Conservation (phyloP, 768 basidiomycete species). For the Clitopilus passeckerianus region DNA sequence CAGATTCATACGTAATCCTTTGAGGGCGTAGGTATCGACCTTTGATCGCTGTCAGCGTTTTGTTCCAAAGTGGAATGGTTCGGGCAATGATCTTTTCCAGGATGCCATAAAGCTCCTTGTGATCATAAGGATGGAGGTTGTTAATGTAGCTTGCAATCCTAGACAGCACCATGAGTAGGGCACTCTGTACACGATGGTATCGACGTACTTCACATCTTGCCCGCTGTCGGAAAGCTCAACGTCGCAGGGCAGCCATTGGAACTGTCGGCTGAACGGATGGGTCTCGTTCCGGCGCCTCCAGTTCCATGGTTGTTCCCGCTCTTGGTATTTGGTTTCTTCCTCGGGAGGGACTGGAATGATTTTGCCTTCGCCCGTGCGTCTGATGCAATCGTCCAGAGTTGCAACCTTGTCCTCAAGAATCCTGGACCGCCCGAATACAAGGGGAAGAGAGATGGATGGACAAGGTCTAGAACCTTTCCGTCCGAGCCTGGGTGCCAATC, state of each 20-base stretch:
- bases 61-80: slow-evolving; percentile 26
- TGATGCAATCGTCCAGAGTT: slow-evolving; percentile 9
- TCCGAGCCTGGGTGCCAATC: slow-evolving; percentile 40
- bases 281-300: background rate
- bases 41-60: slow-evolving; percentile 15
- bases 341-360: slow-evolving; percentile 2
- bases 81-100: slow-evolving; percentile 19
- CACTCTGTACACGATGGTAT: background rate
- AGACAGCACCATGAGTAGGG: background rate
- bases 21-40: background rate
- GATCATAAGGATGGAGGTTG: slow-evolving; percentile 27
- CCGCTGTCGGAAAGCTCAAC: background rate
- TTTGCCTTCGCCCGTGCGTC: slow-evolving; percentile 8
- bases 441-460: slow-evolving; percentile 33
- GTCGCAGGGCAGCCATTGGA: slow-evolving; percentile 8
- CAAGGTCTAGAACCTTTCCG: slow-evolving; percentile 32
- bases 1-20: slow-evolving; percentile 5
- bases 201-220: background rate
- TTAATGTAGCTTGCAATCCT: slow-evolving; percentile 34
- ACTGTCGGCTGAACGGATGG: slow-evolving; percentile 4
- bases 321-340: background rate
- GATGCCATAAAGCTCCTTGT: slow-evolving; percentile 16
- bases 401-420: slow-evolving; percentile 6
- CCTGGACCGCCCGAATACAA: slow-evolving; percentile 23
- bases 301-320: background rate